Conservation (phyloP, 2,329 filamentous ascomycete species). For the Calonectria hawksworthii region DNA sequence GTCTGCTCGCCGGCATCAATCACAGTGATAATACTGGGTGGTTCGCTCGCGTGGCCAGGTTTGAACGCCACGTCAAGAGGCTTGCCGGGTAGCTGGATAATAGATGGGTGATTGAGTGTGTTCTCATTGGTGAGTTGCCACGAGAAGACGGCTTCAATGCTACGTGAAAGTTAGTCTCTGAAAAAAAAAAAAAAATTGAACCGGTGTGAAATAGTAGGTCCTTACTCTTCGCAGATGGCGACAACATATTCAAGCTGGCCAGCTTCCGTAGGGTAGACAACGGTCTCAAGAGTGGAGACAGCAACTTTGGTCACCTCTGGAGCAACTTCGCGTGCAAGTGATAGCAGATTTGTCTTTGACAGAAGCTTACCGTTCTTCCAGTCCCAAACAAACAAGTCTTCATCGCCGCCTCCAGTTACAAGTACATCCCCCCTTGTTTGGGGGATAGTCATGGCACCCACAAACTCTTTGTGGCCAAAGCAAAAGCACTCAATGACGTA, state of each 20-base stretch:
- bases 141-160: conserved; percentile 74
- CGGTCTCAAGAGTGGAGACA: conserved; percentile 59
- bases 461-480: conserved; percentile 87
- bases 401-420: conserved; percentile 89
- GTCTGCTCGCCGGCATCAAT: conserved; percentile 53
- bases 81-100: conserved; percentile 73
- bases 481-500: conserved; percentile 93
- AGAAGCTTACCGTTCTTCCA: conserved; percentile 75
- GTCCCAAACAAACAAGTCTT: conserved; percentile 84
- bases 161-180: conserved; percentile 46
- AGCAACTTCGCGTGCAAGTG: conserved; percentile 54
- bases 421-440: conserved; percentile 70
- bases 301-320: conserved; percentile 59
- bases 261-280: conserved; percentile 48
- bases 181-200: background rate
- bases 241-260: conserved; percentile 57
- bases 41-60: conserved; percentile 32
- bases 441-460: conserved; percentile 81
- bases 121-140: conserved; percentile 68
- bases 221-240: conserved; percentile 71
- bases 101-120: conserved; percentile 60
- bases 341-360: conserved; percentile 67
- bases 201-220: background rate
- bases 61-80: conserved; percentile 68
- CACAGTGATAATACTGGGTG: conserved; percentile 54